These are phyloP conservation scores for Podaxis sp. DNA, from an alignment of 768 basidiomycete genomes.

Conservation along the genomic window DNA sequence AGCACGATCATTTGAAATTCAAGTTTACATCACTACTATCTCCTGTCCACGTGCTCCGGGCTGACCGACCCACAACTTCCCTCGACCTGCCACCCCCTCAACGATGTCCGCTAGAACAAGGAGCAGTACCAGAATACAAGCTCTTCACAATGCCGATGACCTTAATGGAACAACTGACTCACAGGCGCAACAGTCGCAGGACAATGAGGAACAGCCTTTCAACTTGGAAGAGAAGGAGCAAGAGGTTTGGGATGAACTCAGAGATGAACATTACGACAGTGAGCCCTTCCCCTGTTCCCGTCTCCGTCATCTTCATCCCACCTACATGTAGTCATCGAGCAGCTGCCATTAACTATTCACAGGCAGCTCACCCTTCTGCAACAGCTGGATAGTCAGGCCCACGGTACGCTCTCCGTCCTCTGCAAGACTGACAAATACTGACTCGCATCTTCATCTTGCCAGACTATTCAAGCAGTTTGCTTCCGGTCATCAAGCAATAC, in stretches of 20 bases:
- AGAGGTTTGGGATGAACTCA: slow-evolving; percentile 72
- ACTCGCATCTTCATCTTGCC: neutral
- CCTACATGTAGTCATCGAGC: slow-evolving; percentile 60
- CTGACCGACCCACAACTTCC: neutral
- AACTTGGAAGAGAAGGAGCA: slow-evolving; percentile 48
- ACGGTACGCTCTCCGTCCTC: slow-evolving; percentile 37
- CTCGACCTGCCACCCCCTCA: slow-evolving; percentile 5
- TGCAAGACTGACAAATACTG: neutral
- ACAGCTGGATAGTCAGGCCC: slow-evolving; percentile 70
- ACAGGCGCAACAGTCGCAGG: slow-evolving; percentile 19
- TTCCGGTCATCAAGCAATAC: slow-evolving; percentile 49
- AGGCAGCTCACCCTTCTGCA: slow-evolving; percentile 68
- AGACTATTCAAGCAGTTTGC: slow-evolving; percentile 37
- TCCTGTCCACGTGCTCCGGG: neutral
- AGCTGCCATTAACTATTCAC: slow-evolving; percentile 73
- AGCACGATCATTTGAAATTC: too few species aligned
- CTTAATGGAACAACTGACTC: slow-evolving; percentile 19
- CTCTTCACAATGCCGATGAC: slow-evolving; percentile 30
- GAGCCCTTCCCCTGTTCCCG: slow-evolving; percentile 15
- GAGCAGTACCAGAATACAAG: slow-evolving; percentile 38
- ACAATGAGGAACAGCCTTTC: neutral
- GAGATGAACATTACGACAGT: slow-evolving; percentile 83
- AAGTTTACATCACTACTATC: neutral
- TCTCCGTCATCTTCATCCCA: neutral
- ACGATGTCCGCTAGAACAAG: slow-evolving; percentile 46